Percentiles rank a stretch among this genome's conserved stretches.
Evolutionary conservation across 345 rosid species (phyloP).

Genomic region (Populus simonii): DNA sequence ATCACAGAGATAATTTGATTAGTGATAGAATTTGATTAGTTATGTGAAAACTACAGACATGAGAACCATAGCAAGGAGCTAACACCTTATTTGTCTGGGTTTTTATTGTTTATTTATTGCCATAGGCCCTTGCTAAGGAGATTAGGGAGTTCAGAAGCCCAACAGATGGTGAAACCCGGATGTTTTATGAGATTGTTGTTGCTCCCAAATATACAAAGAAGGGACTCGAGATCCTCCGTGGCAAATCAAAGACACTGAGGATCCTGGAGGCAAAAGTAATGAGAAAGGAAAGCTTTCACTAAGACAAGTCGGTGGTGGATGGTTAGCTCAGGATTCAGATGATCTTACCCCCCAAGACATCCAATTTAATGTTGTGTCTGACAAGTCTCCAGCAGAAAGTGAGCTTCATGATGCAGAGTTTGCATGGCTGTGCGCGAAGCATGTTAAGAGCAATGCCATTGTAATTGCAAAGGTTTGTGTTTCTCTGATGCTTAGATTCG

Average conservation of each 20-base stretch:
- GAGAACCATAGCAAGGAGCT: neutral
- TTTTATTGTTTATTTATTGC: conserved; percentile 1
- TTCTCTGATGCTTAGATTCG: neutral
- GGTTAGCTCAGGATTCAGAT: conserved; percentile 90
- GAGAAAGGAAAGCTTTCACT: conserved; percentile 75
- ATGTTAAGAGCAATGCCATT: conserved; percentile 96
- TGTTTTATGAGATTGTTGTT: conserved; percentile 93
- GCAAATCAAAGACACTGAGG: conserved; percentile 87
- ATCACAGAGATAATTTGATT: no score
- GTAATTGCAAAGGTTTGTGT: conserved; percentile 78
- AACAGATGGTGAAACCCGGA: conserved; percentile 87
- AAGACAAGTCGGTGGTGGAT: conserved; percentile 91
- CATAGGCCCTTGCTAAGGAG: conserved; percentile 77
- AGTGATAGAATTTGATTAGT: neutral
- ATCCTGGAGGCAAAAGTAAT: conserved; percentile 79
- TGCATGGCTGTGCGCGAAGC: conserved; percentile 97
- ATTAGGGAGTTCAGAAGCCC: conserved; percentile 92
- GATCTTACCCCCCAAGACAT: conserved; percentile 77
- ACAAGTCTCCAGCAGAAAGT: conserved; percentile 52
- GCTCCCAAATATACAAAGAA: conserved; percentile 80
- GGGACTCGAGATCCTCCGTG: conserved; percentile 86
- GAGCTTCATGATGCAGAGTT: conserved; percentile 77
- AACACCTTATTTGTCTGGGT: conserved; percentile 11
- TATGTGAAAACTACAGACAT: neutral
- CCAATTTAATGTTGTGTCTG: conserved; percentile 58